These are phyloP conservation scores for Xanthoceras sorbifolium DNA, from an alignment of 345 rosid species.

Conservation along the genomic window DNA sequence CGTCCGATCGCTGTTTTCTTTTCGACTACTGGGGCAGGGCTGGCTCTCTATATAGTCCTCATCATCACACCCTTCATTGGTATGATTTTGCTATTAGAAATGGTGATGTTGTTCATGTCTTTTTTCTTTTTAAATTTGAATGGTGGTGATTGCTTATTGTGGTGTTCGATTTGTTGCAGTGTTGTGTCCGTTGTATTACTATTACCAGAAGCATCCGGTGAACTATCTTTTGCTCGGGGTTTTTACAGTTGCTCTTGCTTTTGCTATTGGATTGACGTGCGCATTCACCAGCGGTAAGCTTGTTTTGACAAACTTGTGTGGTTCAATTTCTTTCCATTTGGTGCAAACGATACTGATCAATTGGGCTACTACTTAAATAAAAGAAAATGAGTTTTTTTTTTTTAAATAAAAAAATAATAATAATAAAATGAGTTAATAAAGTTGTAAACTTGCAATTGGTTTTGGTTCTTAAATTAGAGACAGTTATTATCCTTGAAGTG, in stretches of 20 bases:
- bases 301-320: not conserved
- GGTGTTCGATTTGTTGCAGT: constrained; percentile 42
- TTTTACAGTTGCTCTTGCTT: constrained; percentile 72
- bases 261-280: constrained; percentile 83
- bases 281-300: constrained; percentile 73
- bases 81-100: constrained; percentile 15
- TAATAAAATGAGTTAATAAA: not conserved
- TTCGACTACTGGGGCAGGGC: constrained; percentile 57
- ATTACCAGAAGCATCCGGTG: constrained; percentile 86
- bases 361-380: no score
- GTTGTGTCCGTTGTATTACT: constrained; percentile 76
- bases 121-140: not conserved
- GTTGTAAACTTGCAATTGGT: not conserved
- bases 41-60: constrained; percentile 77
- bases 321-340: constrained; percentile 2
- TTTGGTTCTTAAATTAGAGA: not conserved
- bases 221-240: constrained; percentile 77
- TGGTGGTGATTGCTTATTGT: not conserved
- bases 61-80: constrained; percentile 75
- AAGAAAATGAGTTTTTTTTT: no score
- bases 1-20: constrained; percentile 74
- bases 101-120: not conserved
- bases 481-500: not conserved
- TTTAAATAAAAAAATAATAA: no score
- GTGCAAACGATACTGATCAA: not conserved